These are phyloP conservation scores for Pestalotiopsis sp. DNA, from an alignment of 2,329 filamentous ascomycete species.

Conservation along the genomic window DNA sequence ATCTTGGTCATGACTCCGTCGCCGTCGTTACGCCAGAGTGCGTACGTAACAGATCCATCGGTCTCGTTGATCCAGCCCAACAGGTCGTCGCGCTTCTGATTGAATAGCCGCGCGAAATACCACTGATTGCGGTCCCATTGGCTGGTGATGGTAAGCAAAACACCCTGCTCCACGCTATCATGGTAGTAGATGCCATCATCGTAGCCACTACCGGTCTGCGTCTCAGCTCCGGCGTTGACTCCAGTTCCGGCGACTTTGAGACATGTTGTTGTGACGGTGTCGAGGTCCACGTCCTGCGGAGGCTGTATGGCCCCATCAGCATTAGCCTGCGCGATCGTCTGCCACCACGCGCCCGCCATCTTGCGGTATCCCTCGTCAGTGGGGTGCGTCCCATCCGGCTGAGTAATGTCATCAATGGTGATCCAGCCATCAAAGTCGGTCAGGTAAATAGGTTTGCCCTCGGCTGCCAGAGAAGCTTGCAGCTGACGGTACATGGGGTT, in stretches of 20 bases:
- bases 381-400: constrained; percentile 21
- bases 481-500: neutral
- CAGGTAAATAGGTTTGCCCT: constrained; percentile 2
- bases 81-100: constrained; percentile 19
- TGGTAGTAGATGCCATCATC: constrained; percentile 32
- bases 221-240: constrained; percentile 21
- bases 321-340: constrained; percentile 8
- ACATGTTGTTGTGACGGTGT: constrained; percentile 12
- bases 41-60: constrained; percentile 22
- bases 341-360: constrained; percentile 21
- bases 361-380: constrained; percentile 20
- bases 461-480: neutral
- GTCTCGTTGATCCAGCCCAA: constrained; percentile 27
- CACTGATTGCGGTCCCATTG: constrained; percentile 19
- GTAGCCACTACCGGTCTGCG: constrained; percentile 27
- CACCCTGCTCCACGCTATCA: constrained; percentile 16
- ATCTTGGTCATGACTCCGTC: constrained; percentile 16
- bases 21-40: constrained; percentile 10
- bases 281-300: neutral
- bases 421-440: constrained; percentile 4
- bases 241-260: constrained; percentile 23
- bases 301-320: constrained; percentile 11
- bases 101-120: constrained; percentile 21
- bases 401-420: constrained; percentile 12
- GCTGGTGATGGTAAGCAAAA: constrained; percentile 15